Evolutionary conservation across 495 filamentous ascomycete species (phyloP).

Genomic region (Cercophora sp.): DNA sequence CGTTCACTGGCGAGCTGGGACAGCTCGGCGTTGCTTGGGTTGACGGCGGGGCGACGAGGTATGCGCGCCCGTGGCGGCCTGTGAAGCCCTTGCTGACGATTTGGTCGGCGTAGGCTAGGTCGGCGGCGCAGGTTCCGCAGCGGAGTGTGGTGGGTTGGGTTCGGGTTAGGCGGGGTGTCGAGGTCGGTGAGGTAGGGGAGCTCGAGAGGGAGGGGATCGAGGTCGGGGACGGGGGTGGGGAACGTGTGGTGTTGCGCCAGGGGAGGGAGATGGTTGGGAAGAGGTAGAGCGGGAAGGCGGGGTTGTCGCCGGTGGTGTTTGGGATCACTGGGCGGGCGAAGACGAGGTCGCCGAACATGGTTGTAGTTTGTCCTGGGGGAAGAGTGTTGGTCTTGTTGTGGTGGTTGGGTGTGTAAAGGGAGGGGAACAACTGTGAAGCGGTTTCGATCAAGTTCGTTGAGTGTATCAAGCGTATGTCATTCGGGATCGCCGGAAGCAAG

Average conservation of each 20-base stretch:
- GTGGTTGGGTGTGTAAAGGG: too few relatives aligned
- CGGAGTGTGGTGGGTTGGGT: constrained; percentile 52
- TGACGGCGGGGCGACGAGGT: constrained; percentile 64
- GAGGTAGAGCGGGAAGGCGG: constrained; percentile 47
- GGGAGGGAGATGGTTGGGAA: constrained; percentile 44
- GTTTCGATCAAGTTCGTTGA: not conserved
- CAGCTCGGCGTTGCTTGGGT: constrained; percentile 11
- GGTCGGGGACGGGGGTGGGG: not conserved
- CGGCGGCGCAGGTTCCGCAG: constrained; percentile 67
- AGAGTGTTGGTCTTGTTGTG: too few relatives aligned
- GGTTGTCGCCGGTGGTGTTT: constrained; percentile 24
- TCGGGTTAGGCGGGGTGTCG: constrained; percentile 23
- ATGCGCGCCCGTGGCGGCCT: constrained; percentile 89
- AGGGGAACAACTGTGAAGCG: not conserved
- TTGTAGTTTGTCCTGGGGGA: too few relatives aligned
- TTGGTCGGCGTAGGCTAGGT: constrained; percentile 71
- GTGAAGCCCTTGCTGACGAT: constrained; percentile 91
- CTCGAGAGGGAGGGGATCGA: constrained; percentile 17
- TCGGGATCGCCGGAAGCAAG: not conserved
- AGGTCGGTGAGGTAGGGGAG: constrained; percentile 32
- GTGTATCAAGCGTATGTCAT: not conserved
- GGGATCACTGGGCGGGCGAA: constrained; percentile 8
- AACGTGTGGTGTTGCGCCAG: constrained; percentile 34
- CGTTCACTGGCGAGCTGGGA: constrained; percentile 23
- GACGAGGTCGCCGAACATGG: constrained; percentile 23